phyloP scores from a whole-genome alignment of 257 asterid species.

The Cruciata laevipes region DNA sequence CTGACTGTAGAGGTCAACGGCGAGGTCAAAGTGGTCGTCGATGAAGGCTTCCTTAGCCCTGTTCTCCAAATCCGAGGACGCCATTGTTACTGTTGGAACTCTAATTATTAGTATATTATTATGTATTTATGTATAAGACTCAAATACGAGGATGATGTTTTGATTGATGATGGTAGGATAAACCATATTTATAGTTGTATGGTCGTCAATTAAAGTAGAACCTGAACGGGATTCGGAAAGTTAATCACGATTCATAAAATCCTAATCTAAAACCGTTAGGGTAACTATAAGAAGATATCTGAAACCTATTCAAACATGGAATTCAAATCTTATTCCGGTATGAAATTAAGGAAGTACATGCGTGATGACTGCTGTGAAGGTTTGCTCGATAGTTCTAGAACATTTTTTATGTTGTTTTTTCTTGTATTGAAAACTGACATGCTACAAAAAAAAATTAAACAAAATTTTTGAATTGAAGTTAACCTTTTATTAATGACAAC shows the following conservation, averaged over 20 bases:
- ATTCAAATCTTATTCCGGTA: too few relatives aligned
- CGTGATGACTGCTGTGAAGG: too few relatives aligned
- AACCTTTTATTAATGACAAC: too few relatives aligned
- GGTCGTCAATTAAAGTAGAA: neutral
- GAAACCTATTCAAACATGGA: neutral
- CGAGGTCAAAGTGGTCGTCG: constrained; percentile 93
- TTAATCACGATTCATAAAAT: too few relatives aligned
- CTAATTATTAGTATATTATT: too few relatives aligned
- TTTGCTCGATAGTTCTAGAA: too few relatives aligned
- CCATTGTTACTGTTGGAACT: constrained; percentile 47
- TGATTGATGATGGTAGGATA: neutral
- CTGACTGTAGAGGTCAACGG: constrained; percentile 88
- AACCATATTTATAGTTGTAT: neutral
- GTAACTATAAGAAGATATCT: neutral
- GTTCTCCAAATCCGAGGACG: constrained; percentile 75
- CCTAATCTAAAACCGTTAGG: neutral
- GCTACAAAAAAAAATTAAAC: too few relatives aligned
- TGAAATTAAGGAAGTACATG: too few relatives aligned
- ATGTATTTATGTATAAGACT: neutral
- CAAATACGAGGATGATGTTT: neutral
- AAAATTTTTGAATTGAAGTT: too few relatives aligned
- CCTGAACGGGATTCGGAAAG: neutral
- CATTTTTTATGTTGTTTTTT: too few relatives aligned
- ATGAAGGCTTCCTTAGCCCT: constrained; percentile 90
- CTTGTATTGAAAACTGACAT: too few relatives aligned